These are phyloP conservation scores for Calocybe indica DNA, from an alignment of 768 basidiomycete genomes.

Conservation along the genomic window DNA sequence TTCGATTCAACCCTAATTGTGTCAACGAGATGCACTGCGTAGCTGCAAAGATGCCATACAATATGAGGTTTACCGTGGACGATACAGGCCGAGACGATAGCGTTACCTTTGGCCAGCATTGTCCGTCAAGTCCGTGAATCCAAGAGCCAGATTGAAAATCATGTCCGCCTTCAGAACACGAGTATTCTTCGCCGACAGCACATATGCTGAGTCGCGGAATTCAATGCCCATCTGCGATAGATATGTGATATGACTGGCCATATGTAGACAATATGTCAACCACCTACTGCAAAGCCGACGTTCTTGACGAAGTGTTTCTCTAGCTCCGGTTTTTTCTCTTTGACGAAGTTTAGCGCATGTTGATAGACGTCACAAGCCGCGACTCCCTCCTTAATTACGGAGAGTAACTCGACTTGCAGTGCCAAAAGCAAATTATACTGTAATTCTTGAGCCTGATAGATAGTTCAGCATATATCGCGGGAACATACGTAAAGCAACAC, in stretches of 20 bases:
- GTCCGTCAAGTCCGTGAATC: conserved; percentile 80
- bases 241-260: not conserved
- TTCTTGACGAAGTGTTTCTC: conserved; percentile 85
- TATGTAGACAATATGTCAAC: not conserved
- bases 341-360: conserved; percentile 61
- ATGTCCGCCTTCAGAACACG: conserved; percentile 70
- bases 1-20: conserved; percentile 75
- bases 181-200: conserved; percentile 76
- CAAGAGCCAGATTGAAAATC: conserved; percentile 80
- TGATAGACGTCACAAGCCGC: conserved; percentile 78
- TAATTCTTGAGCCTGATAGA: conserved; percentile 79
- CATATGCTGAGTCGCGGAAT: conserved; percentile 84
- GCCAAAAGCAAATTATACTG: conserved; percentile 76
- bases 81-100: conserved; percentile 8
- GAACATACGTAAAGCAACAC: conserved; percentile 8
- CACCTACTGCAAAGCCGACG: conserved; percentile 79
- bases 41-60: conserved; percentile 41
- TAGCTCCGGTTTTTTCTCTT: conserved; percentile 74
- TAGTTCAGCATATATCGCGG: not conserved
- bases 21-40: conserved; percentile 83
- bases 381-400: conserved; percentile 75
- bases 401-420: conserved; percentile 71
- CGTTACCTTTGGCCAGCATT: conserved; percentile 68
- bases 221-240: conserved; percentile 81
- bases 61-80: not conserved